Percentiles rank a stretch among this genome's conserved stretches.
phyloP scores from a whole-genome alignment of 2,329 filamentous ascomycete genomes.

The Stagonosporopsis vannaccii region DNA sequence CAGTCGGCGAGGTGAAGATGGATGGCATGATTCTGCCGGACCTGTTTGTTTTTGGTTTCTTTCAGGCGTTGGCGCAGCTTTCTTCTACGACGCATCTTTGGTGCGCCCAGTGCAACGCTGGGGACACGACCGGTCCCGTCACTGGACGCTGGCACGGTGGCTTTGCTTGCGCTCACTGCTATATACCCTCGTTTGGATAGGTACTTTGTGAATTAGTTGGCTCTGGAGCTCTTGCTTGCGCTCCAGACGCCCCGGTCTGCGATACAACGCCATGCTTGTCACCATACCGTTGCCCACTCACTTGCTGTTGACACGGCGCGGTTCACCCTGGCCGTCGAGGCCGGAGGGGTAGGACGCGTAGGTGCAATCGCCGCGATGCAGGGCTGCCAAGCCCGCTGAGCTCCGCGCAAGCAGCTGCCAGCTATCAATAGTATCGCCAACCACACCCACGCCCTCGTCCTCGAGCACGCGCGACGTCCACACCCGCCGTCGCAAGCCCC shows the following conservation, averaged over 20 bases:
- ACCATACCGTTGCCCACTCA: background rate
- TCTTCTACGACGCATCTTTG: background rate
- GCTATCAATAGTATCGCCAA: constrained; percentile 25
- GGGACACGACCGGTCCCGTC: background rate
- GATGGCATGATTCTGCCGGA: background rate
- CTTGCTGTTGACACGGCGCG: background rate
- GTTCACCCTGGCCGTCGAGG: background rate
- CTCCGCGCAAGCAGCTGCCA: constrained; percentile 10
- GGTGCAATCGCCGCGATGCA: constrained; percentile 13
- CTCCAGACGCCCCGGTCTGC: background rate
- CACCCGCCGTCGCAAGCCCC: too few species aligned
- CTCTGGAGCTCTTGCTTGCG: background rate
- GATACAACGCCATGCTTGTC: background rate
- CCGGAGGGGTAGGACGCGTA: too few species aligned
- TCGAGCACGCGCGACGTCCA: too few species aligned
- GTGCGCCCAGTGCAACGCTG: background rate
- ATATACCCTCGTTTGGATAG: constrained; percentile 18
- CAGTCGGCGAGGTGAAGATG: background rate
- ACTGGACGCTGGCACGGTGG: background rate
- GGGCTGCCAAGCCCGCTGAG: constrained; percentile 7
- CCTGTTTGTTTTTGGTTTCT: background rate
- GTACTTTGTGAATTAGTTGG: background rate
- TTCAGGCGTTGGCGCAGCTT: background rate
- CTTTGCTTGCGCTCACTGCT: constrained; percentile 8
- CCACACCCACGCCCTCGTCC: background rate